phyloP scores from a whole-genome alignment of 2,329 filamentous ascomycete genomes.

The Alternaria burnsii region DNA sequence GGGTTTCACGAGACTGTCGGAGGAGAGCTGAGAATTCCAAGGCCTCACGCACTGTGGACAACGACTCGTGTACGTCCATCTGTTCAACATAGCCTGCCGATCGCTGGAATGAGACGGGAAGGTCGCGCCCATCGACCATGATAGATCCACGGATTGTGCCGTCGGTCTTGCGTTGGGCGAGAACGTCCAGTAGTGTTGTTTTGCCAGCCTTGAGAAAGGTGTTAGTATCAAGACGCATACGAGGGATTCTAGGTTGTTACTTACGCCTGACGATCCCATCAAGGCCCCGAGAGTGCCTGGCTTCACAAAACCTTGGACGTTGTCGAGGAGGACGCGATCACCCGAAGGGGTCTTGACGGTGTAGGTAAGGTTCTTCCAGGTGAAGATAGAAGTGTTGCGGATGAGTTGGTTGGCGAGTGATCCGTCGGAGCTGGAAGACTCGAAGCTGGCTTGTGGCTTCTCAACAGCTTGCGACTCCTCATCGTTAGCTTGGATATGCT shows the following conservation, averaged over 20 bases:
- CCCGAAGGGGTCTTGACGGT: slow-evolving; percentile 60
- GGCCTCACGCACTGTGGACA: slow-evolving; percentile 67
- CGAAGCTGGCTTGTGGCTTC: slow-evolving; percentile 12
- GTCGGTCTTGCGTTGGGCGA: slow-evolving; percentile 79
- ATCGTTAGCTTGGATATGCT: slow-evolving; percentile 47
- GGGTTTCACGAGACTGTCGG: slow-evolving; percentile 63
- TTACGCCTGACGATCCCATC: slow-evolving; percentile 35
- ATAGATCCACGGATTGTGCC: slow-evolving; percentile 85
- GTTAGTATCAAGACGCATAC: not conserved
- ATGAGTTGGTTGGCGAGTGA: slow-evolving; percentile 56
- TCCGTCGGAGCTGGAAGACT: not conserved
- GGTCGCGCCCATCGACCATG: slow-evolving; percentile 74
- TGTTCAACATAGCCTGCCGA: slow-evolving; percentile 69
- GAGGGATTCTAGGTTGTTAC: not conserved
- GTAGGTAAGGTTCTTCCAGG: slow-evolving; percentile 65
- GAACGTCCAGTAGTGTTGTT: slow-evolving; percentile 40
- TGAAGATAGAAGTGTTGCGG: slow-evolving; percentile 73
- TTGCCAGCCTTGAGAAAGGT: slow-evolving; percentile 33
- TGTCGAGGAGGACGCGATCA: slow-evolving; percentile 57
- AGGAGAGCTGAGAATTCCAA: slow-evolving; percentile 67
- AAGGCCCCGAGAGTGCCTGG: slow-evolving; percentile 60
- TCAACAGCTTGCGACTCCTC: slow-evolving; percentile 57
- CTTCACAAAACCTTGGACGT: slow-evolving; percentile 62
- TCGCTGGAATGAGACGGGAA: slow-evolving; percentile 81
- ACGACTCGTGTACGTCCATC: slow-evolving; percentile 65